A percentile compares a stretch with the other conserved stretches of the same genome.
These are phyloP conservation scores for Bonia amplexicaulis DNA, from an alignment of 176 grass and related monocot genomes.

Conservation along the genomic window DNA sequence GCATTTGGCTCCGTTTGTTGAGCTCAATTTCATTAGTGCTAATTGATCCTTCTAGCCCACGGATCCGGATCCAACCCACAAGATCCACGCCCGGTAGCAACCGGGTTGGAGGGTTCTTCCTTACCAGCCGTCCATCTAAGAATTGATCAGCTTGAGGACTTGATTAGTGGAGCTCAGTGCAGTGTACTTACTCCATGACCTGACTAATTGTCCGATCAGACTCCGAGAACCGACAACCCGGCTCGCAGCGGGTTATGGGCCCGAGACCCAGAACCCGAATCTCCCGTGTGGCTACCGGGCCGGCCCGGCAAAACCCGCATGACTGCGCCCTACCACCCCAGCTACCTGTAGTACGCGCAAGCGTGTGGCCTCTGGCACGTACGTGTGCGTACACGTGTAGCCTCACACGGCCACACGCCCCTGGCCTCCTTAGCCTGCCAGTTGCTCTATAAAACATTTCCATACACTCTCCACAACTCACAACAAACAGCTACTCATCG, in stretches of 20 bases:
- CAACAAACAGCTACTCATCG: not conserved
- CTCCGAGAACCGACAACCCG: not conserved
- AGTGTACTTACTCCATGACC: not conserved
- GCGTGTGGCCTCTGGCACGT: conserved; percentile 25
- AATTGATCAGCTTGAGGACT: not conserved
- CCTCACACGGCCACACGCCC: conserved; percentile 15
- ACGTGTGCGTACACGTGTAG: not conserved
- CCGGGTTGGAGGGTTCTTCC: not conserved
- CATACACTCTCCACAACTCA: not conserved
- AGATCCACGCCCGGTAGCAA: not conserved
- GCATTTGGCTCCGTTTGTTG: conserved; percentile 3
- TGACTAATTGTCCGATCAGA: not conserved
- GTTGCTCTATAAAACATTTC: conserved; percentile 32
- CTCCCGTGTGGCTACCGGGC: not conserved
- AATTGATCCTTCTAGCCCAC: not conserved
- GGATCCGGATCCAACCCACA: not conserved
- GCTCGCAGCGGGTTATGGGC: too few species aligned
- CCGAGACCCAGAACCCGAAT: not conserved
- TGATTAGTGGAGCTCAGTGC: not conserved
- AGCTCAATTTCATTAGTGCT: not conserved
- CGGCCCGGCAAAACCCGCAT: conserved; percentile 37
- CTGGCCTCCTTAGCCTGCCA: not conserved
- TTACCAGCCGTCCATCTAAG: not conserved
- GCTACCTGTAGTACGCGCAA: conserved; percentile 7
- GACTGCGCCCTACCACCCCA: conserved; percentile 48